Base-by-base conservation (phyloP, 2,329 filamentous ascomycete species). In the Botrytis hyacinthi region DNA sequence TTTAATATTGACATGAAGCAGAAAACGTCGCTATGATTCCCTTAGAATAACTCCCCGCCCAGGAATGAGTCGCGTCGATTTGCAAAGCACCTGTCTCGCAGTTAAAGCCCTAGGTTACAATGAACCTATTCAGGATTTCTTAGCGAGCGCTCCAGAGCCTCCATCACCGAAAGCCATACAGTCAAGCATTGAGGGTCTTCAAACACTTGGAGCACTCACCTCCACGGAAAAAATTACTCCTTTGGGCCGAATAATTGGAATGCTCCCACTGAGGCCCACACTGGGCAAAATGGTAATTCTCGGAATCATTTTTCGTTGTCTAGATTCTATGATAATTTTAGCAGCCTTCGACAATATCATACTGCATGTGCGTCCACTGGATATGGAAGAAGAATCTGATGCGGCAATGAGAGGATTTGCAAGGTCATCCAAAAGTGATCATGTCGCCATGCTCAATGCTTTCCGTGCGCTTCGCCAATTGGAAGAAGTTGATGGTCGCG, bases 281-380 rank as follows among this genome's bases (percentile, higher is more conserved):
- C 95, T 94, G 81, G 93, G 93, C 65, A 98, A 98, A 83, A 87
- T 99, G 63, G 92, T 98, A 86, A 92, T 99, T 5, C 97, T 96
- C 79, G 96, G 95, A 14, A 92, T 93, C 22, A 94, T 96, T 62
- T 98, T 98, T 78, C 92, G 93, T 60, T 98, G 95, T 79, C 87
- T 98, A 18, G 94, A 97, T 78, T 90, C 95, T 70, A 93, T 92
- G 77, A 86, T 98, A 73, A 94, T 92, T 6, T 93, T 98, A 73
- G 93, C 95, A 1, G 91, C 94, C 18, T 95, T 97, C 48, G 86
- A 98, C n/a, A 96, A 93, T 72, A 91, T 92, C 35, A 90, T 89
- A 78, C 93, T 90, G 76, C 94, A 95, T 0, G 98, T 98, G 80
- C 81, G 95, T 3, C 91, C 91, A 1, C 93, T 94, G 0, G 91